These are phyloP conservation scores for Staphylotrichum tortipilum DNA, from an alignment of 495 filamentous ascomycete genomes.

Conservation along the genomic window DNA sequence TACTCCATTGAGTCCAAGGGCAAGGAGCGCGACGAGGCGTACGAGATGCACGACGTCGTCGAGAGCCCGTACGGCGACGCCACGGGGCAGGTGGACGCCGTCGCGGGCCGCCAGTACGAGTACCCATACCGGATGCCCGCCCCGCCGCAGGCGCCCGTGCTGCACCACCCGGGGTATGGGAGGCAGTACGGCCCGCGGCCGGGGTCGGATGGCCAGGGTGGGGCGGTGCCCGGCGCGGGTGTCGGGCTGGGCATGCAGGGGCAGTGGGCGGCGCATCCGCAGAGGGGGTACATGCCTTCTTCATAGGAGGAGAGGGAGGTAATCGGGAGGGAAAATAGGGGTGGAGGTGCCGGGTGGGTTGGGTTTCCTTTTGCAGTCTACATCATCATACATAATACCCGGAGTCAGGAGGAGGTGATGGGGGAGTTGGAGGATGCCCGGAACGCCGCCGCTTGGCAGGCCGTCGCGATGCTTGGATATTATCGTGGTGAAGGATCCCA, in stretches of 20 bases:
- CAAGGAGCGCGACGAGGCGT: slow-evolving; percentile 25
- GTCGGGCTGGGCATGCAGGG: not conserved
- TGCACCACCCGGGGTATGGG: slow-evolving; percentile 28
- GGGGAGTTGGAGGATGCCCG: not conserved
- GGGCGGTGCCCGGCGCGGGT: not conserved
- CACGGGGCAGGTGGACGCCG: not conserved
- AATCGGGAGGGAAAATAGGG: not conserved
- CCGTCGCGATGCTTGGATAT: not conserved
- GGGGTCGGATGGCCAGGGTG: slow-evolving; percentile 8
- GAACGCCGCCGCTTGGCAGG: too few species aligned
- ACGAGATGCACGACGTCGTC: slow-evolving; percentile 28
- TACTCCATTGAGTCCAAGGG: slow-evolving; percentile 20
- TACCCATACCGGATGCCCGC: slow-evolving; percentile 17
- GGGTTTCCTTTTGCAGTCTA: not conserved
- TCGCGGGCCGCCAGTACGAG: not conserved
- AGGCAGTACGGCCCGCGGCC: slow-evolving; percentile 15
- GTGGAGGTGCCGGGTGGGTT: too few species aligned
- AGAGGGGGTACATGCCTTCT: not conserved
- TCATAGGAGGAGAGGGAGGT: too few species aligned
- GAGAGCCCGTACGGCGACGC: slow-evolving; percentile 21
- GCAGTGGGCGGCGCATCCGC: not conserved
- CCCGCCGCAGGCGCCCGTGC: slow-evolving; percentile 20
- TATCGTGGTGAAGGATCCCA: too few species aligned
- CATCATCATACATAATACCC: slow-evolving; percentile 11
- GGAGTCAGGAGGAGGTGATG: not conserved